Evolutionary conservation across 2,329 filamentous ascomycete species (phyloP).

Genomic region (Zasmidium angulare): DNA sequence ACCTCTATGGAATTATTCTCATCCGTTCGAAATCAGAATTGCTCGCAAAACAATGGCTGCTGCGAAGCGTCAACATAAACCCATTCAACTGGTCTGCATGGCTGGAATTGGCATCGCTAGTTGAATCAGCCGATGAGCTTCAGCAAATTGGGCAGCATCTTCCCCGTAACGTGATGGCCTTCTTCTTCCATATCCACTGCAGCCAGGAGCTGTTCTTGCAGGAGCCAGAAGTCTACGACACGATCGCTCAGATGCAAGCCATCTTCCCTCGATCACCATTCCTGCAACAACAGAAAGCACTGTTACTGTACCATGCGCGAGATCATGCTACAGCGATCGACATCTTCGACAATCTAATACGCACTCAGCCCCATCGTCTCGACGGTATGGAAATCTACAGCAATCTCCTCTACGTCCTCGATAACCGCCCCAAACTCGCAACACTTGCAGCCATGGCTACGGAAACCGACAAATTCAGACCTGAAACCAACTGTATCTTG

Average conservation of each 20-base stretch:
- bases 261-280: conserved; percentile 90
- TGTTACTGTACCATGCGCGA: conserved; percentile 89
- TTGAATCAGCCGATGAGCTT: conserved; percentile 78
- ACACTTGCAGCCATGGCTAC: conserved; percentile 91
- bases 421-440: conserved; percentile 80
- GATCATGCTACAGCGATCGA: conserved; percentile 60
- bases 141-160: conserved; percentile 56
- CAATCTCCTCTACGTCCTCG: conserved; percentile 94
- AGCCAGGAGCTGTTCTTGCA: conserved; percentile 91
- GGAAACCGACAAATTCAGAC: conserved; percentile 89
- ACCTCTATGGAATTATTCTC: conserved; percentile 85
- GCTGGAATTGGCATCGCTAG: conserved; percentile 83
- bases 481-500: conserved; percentile 93
- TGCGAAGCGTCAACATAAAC: conserved; percentile 82
- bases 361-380: conserved; percentile 66
- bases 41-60: conserved; percentile 80
- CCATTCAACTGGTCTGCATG: conserved; percentile 98
- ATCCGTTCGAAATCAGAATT: conserved; percentile 88
- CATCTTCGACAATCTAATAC: conserved; percentile 57
- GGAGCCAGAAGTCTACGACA: conserved; percentile 70
- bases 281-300: conserved; percentile 81
- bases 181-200: conserved; percentile 89
- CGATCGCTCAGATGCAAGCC: conserved; percentile 71
- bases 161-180: conserved; percentile 86
- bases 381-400: conserved; percentile 95